Evolutionary conservation across 345 rosid genomes (phyloP).

Genomic region (Geranium rotundifolium): DNA sequence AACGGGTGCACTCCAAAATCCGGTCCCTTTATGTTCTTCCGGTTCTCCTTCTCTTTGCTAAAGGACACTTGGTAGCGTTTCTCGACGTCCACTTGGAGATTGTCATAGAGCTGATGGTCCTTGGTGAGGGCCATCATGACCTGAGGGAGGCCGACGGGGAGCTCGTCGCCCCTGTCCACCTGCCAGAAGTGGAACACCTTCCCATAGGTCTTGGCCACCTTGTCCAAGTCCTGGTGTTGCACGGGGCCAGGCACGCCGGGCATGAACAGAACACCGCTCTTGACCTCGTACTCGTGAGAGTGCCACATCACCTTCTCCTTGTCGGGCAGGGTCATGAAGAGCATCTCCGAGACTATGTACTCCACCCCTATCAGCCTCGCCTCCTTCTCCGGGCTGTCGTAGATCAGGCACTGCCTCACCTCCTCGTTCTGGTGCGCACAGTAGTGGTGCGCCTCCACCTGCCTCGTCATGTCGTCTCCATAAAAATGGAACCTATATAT

Average conservation of each 20-base stretch:
- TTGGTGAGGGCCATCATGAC: conserved; percentile 64
- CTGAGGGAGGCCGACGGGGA: conserved; percentile 65
- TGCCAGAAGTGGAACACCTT: conserved; percentile 84
- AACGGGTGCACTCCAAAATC: conserved; percentile 53
- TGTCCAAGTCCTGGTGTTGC: conserved; percentile 56
- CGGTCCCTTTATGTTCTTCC: conserved; percentile 52
- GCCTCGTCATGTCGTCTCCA: conserved; percentile 64
- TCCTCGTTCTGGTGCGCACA: conserved; percentile 75
- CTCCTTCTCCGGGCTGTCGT: conserved; percentile 36
- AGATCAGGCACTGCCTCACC: conserved; percentile 73
- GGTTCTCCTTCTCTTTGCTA: conserved; percentile 36
- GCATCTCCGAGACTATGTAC: conserved; percentile 58
- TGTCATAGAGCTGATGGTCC: conserved; percentile 52
- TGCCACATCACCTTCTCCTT: conserved; percentile 80
- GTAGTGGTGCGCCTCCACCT: conserved; percentile 74
- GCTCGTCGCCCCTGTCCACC: conserved; percentile 55
- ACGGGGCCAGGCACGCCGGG: conserved; percentile 52
- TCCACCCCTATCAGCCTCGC: conserved; percentile 66
- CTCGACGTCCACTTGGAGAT: conserved; percentile 38
- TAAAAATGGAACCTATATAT: conserved; percentile 55
- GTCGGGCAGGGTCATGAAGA: conserved; percentile 53
- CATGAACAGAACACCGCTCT: conserved; percentile 67
- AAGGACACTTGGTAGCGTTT: conserved; percentile 35
- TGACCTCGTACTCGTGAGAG: conserved; percentile 67
- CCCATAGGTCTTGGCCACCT: conserved; percentile 57